These are phyloP conservation scores for Neotropicomus parvogracilis DNA, from an alignment of 1,284 basidiomycete species.

Conservation along the genomic window DNA sequence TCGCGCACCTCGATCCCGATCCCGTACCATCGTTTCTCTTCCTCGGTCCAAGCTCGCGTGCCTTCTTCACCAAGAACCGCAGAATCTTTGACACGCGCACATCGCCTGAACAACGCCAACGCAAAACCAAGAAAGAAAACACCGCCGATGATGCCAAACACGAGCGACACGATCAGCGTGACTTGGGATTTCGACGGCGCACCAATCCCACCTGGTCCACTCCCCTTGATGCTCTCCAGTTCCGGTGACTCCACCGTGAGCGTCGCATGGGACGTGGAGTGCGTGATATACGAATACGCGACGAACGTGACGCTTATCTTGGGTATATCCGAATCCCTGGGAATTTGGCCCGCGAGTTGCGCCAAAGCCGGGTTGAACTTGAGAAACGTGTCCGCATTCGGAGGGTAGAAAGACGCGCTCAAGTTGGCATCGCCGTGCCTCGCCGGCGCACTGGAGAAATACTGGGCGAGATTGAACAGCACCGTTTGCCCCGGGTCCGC, in stretches of 20 bases:
- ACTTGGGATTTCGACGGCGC: slow-evolving; percentile 45
- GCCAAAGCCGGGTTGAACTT: slow-evolving; percentile 45
- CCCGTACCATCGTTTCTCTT: slow-evolving; percentile 67
- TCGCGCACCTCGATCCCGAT: slow-evolving; percentile 40
- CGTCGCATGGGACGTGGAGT: slow-evolving; percentile 65
- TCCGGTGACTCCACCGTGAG: slow-evolving; percentile 52
- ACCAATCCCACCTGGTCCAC: slow-evolving; percentile 32
- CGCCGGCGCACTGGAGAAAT: slow-evolving; percentile 45
- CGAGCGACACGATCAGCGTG: slow-evolving; percentile 55
- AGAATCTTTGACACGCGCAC: slow-evolving; percentile 53
- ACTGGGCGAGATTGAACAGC: slow-evolving; percentile 47
- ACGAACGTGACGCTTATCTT: slow-evolving; percentile 55
- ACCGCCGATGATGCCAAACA: slow-evolving; percentile 61
- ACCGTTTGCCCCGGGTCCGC: slow-evolving; percentile 45
- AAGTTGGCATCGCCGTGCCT: slow-evolving; percentile 44
- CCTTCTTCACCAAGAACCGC: slow-evolving; percentile 58
- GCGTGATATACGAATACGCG: slow-evolving; percentile 60
- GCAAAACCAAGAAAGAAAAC: slow-evolving; percentile 51
- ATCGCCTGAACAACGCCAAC: slow-evolving; percentile 54
- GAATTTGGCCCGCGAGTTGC: slow-evolving; percentile 53
- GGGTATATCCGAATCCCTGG: slow-evolving; percentile 37
- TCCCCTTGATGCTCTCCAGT: slow-evolving; percentile 27
- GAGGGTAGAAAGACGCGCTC: slow-evolving; percentile 50
- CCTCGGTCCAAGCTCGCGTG: slow-evolving; percentile 50
- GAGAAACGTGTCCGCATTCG: slow-evolving; percentile 44